phyloP scores from a whole-genome alignment of 2,329 filamentous ascomycete species.

The Ascochyta clinopodiicola region DNA sequence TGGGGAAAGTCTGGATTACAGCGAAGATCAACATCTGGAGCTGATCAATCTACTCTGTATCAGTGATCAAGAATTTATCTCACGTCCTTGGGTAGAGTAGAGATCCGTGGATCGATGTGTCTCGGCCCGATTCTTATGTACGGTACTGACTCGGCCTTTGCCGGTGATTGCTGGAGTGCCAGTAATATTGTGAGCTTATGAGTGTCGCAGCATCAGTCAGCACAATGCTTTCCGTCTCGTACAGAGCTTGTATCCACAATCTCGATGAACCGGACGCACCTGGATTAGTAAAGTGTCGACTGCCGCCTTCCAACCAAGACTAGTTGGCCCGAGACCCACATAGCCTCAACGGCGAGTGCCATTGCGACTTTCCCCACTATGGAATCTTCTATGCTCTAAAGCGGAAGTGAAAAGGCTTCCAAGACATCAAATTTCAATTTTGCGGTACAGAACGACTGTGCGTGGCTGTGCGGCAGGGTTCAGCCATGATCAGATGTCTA shows the following conservation, averaged over 20 bases:
- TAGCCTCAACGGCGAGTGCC: neutral
- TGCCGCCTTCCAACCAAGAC: neutral
- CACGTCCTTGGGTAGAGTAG: neutral
- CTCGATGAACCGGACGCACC: conserved; percentile 1
- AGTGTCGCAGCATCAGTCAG: neutral
- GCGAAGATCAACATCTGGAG: neutral
- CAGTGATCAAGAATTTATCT: neutral
- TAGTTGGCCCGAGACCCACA: conserved; percentile 4
- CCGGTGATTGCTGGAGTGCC: neutral
- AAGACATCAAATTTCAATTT: neutral
- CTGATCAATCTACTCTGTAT: neutral
- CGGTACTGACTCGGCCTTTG: conserved; percentile 4
- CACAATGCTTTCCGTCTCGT: neutral
- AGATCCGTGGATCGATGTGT: neutral
- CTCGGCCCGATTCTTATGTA: neutral
- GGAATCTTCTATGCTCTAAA: neutral
- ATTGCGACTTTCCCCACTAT: neutral
- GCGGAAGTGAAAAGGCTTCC: neutral
- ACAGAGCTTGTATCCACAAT: conserved; percentile 3
- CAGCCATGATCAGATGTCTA: neutral
- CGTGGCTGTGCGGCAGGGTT: conserved; percentile 4
- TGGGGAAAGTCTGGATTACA: neutral
- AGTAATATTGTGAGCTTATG: neutral
- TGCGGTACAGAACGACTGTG: neutral
- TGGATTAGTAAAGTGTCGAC: conserved; percentile 4